Conservation (phyloP, 768 basidiomycete species). For the Russula foetens region DNA sequence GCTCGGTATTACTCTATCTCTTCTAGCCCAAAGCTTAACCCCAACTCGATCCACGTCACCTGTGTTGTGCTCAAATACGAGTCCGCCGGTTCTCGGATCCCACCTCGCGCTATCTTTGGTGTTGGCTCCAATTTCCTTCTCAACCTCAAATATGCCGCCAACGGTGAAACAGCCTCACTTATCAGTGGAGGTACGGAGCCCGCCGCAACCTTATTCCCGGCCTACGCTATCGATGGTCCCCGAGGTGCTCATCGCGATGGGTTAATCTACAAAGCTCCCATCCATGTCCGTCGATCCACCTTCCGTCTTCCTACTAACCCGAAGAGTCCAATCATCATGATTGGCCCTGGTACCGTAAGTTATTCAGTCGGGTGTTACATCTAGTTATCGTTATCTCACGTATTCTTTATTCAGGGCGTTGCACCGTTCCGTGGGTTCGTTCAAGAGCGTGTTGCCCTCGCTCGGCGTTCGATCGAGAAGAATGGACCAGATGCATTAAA, state of each 20-base stretch:
- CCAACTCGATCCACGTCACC: conserved; percentile 89
- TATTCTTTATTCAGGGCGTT: conserved; percentile 59
- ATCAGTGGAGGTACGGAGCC: conserved; percentile 30
- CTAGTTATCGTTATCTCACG: conserved; percentile 13
- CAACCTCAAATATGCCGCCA: conserved; percentile 76
- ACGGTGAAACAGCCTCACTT: conserved; percentile 46
- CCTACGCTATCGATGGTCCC: conserved; percentile 86
- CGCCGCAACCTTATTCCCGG: conserved; percentile 42
- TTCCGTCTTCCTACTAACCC: conserved; percentile 97
- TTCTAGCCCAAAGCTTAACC: conserved; percentile 87
- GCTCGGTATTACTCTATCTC: conserved; percentile 99
- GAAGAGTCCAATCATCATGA: conserved; percentile 98
- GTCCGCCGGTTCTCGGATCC: conserved; percentile 46
- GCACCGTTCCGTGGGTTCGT: conserved; percentile 99
- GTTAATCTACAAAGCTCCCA: conserved; percentile 71
- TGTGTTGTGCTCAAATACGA: conserved; percentile 93
- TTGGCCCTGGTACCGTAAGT: conserved; percentile 95
- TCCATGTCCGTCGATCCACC: conserved; percentile 93
- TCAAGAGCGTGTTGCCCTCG: conserved; percentile 95
- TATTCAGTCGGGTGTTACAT: not conserved
- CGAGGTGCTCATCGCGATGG: conserved; percentile 73
- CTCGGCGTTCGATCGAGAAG: conserved; percentile 90
- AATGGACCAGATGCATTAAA: conserved; percentile 87
- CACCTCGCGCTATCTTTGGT: conserved; percentile 70
- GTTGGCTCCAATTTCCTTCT: conserved; percentile 93